A percentile compares a stretch with the other conserved stretches of the same genome.
These are phyloP conservation scores for Colletotrichum sp. DNA, from an alignment of 2,329 filamentous ascomycete species.

Conservation along the genomic window DNA sequence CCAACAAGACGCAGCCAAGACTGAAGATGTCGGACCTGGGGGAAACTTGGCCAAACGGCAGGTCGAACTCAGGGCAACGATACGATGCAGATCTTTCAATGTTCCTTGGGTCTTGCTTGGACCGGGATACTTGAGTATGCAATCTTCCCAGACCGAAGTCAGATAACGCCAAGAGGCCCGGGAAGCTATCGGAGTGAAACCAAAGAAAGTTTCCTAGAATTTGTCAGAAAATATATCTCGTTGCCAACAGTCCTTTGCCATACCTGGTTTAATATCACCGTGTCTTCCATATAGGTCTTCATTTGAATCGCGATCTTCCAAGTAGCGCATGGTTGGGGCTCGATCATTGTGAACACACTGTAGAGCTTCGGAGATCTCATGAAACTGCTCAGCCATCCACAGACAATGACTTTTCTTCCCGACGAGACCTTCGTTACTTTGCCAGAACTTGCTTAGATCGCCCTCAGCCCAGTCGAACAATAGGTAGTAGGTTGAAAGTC, in stretches of 20 bases:
- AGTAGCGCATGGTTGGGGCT: background rate
- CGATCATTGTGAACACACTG: conserved; percentile 1
- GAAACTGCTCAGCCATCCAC: conserved; percentile 10
- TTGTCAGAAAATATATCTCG: background rate
- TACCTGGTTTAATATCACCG: conserved; percentile 9
- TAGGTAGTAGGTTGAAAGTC: background rate
- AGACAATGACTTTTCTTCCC: background rate
- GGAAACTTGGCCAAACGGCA: conserved; percentile 24
- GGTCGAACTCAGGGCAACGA: conserved; percentile 41
- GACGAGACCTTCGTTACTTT: background rate
- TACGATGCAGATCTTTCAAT: conserved; percentile 34
- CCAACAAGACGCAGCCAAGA: conserved; percentile 39
- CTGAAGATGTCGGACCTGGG: conserved; percentile 35
- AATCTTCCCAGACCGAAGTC: background rate
- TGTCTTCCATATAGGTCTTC: background rate
- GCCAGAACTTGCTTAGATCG: conserved; percentile 1
- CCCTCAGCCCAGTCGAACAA: conserved; percentile 14
- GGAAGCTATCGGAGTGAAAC: background rate
- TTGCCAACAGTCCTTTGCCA: rapidly evolving
- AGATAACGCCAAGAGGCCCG: background rate
- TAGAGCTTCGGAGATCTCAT: background rate
- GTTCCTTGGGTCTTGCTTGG: background rate
- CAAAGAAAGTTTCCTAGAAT: background rate
- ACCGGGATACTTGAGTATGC: background rate
- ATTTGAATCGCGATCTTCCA: background rate